phyloP scores from a whole-genome alignment of 345 rosid genomes.

The Combretum micranthum region DNA sequence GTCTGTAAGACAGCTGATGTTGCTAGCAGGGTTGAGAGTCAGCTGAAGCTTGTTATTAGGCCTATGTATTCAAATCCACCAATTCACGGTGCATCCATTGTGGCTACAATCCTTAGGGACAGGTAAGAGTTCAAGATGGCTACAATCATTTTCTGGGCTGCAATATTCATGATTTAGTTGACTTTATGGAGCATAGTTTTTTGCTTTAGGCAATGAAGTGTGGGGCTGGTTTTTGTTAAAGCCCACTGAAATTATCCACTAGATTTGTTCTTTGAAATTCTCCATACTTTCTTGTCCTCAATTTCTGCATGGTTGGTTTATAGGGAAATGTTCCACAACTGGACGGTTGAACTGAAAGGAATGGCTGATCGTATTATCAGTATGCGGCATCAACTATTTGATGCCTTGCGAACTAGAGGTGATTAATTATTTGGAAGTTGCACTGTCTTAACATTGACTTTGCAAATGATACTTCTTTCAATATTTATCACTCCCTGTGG shows the following conservation, averaged over 20 bases:
- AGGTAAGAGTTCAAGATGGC: constrained; percentile 23
- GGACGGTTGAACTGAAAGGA: constrained; percentile 75
- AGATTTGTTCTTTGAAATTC: no score
- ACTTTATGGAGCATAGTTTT: no score
- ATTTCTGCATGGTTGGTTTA: constrained; percentile 48
- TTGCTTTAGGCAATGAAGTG: no score
- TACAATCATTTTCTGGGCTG: background rate
- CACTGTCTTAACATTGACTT: constrained; percentile 7
- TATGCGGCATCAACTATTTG: constrained; percentile 71
- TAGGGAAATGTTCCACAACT: constrained; percentile 53
- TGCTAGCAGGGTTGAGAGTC: constrained; percentile 71
- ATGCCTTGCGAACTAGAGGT: constrained; percentile 57
- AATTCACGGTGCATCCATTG: constrained; percentile 86
- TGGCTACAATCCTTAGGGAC: constrained; percentile 62
- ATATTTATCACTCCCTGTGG: no score
- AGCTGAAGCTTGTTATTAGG: constrained; percentile 78
- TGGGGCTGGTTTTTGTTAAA: no score
- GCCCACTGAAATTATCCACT: no score
- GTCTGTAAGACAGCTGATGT: constrained; percentile 84
- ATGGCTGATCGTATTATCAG: constrained; percentile 77
- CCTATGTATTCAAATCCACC: constrained; percentile 96
- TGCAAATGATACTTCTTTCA: no score
- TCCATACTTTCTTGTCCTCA: no score
- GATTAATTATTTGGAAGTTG: constrained; percentile 69
- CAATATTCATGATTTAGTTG: no score